Evolutionary conservation across 2,329 filamentous ascomycete species (phyloP).

Genomic region (Aspergillaceae sp.): DNA sequence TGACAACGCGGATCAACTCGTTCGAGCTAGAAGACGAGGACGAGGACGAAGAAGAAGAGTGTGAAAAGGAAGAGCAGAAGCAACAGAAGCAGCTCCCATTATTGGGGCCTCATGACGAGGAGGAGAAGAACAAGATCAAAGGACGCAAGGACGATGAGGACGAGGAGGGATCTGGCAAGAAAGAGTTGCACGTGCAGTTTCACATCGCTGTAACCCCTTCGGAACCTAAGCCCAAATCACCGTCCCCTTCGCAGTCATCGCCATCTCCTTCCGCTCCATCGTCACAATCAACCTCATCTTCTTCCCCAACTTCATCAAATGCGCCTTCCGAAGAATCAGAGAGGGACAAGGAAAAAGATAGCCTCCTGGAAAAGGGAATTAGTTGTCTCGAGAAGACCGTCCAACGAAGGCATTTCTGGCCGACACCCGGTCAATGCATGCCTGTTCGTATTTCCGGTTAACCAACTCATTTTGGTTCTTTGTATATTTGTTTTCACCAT

Average conservation of each 20-base stretch:
- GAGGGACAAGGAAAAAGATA: background rate
- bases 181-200: constrained; percentile 10
- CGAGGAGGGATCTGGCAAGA: constrained; percentile 1
- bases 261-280: background rate
- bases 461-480: background rate
- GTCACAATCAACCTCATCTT: background rate
- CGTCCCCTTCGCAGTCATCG: background rate
- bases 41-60: constrained; percentile 17
- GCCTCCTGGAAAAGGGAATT: constrained; percentile 19
- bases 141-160: background rate
- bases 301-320: background rate
- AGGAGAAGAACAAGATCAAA: constrained; percentile 3
- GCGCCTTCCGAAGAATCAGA: too few relatives aligned
- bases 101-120: constrained; percentile 4
- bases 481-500: too few relatives aligned
- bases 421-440: constrained; percentile 12
- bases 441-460: constrained; percentile 14
- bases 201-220: constrained; percentile 8
- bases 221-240: background rate
- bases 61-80: constrained; percentile 6
- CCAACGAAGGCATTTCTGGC: constrained; percentile 19
- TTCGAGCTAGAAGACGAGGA: constrained; percentile 28
- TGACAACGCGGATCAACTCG: constrained; percentile 28
- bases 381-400: constrained; percentile 21
- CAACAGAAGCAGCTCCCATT: background rate